Evolutionary conservation across 805 yeast genomes (phyloP), one percentile per base, ranked within the genome.

Genomic region (Teunomyces kruisii): DNA sequence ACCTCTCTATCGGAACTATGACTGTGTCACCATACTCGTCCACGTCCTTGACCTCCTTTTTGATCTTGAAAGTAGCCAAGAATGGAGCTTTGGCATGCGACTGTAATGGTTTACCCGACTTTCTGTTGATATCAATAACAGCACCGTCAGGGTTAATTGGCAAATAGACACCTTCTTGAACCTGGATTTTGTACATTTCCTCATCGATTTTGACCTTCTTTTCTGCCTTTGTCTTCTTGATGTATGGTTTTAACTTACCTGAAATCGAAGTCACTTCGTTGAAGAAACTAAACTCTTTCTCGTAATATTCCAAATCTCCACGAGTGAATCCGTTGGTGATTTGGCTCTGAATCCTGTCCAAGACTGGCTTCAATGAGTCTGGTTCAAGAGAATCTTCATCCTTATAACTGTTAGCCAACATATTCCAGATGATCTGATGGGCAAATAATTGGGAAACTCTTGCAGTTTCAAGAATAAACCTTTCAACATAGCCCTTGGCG

Each of bases 11-110:
- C 4, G 77, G 74, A 5, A 59, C 52, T n/a, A 51, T 53, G 24
- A 58, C 59, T 15, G 50, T 49, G 13, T 63, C 58, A 1, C 72
- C 73, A n/a, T 50, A 59, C 6, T 72, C 75, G 36, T 75, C 77
- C 10, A 66, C 54, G n/a, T 70, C 73, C 12, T 66, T 65, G 13
- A 78, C 73, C 4, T 80, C 79, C 54, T 81, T 83, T 39, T 78
- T 76, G 54, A 94, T 90, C 65, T 83, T 86, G 74, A 94, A 94
- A 1, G 96, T 85, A 0, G 99, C 99, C 91, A 94, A 78, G 62
- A 90, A 94, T 31, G 99, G 99, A 0, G 99, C 98, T 63, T 94
- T 94, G 10, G 99, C 99, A 64, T 94, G 99, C 9, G 96, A 88
- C 67, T 94, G 99, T 55, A 94, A 72, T 7, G 99, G 99, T 56